Evolutionary conservation across 1,284 basidiomycete genomes (phyloP), one percentile per base, ranked within the genome.

Genomic region (Trametes polyzona): DNA sequence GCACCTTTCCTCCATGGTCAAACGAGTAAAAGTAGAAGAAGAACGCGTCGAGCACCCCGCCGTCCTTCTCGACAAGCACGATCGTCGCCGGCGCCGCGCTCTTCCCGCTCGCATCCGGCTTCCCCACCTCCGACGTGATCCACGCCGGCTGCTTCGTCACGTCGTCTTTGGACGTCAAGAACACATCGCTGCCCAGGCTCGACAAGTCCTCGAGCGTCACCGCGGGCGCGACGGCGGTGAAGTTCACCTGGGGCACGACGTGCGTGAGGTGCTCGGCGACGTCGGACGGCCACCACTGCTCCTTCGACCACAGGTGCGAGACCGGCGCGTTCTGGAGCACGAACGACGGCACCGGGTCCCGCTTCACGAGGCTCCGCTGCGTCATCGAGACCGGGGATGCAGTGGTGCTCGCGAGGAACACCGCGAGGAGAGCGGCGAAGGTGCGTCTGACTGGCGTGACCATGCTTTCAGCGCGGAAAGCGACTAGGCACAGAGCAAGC

Each of bases 1-100:
- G 42, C 24, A 69, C 68, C 41, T 51, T 58, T 14, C 64, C 64
- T 36, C 70, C 73, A 26, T 68, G 59, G 47, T 75, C 67, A 57
- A 64, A 74, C 2, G 70, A 69, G 52, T 69, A 71, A 59, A 71
- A 71, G 57, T 70, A 80, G 68, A 77, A 77, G 65, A 75, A 76
- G 66, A 76, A 77, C 43, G 72, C 73, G 33, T 74, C 74, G 5
- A 73, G 64, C 42, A 74, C 69, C 6, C 70, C 72, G 8, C 69
- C 70, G 9, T 59, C 41, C 60, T 74, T 75, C 56, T 73, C 65
- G 12, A 73, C 71, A 9, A 65, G 63, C 44, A 75, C 66, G 56
- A 74, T 73, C 48, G 70, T 70, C 23, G 66, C 68, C 17, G 72
- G 68, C 4, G 65, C 67, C 16, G 47, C 47, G 33, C 63, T 71